Evolutionary conservation across 2,329 filamentous ascomycete genomes (phyloP), one percentile per base, ranked within the genome.

Genomic region (Aureobasidium sp.): DNA sequence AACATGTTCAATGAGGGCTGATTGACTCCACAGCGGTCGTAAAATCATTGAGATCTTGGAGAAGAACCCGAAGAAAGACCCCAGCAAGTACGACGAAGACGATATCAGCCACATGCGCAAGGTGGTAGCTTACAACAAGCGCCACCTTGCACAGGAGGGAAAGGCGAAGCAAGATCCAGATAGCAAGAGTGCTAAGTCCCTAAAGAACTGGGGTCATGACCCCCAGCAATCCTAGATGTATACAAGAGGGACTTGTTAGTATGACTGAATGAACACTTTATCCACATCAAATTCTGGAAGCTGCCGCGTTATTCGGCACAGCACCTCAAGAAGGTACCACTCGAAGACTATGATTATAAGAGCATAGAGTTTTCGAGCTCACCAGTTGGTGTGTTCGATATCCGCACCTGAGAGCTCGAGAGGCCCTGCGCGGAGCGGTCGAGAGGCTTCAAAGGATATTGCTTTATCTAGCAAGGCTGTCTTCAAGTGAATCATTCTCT

Each of bases 91-190:
- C 69, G 79, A 80, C 0, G 78, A 85, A 3, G 76, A 79, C 1
- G 80, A 83, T 60, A 72, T 87, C 23, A 72, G 78, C 52, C 85
- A 72, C 56, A 71, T 71, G 70, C 67, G 70, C n/a, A 81, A 79
- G 66, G 85, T 87, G 0, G 84, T 86, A 0, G 78, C 84, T 0
- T 87, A 87, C 65, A 86, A 82, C 70, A 88, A 88, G 70, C 77
- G 85, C 5, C 85, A 88, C 73, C 74, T 89, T 0, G 85, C 85
- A 0, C 85, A 87, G 67, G 85, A 88, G 70, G 78, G 80, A 62
- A 80, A 78, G 64, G 78, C 77, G 37, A 86, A 87, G 67, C 74
- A 78, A 62, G 76, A 86, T 66, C 82, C 83, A 56, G 68, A 77
- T n/a, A 80, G 77, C 67, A 80, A 78, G 67, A 78, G 76, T 64